Evolutionary conservation across 2,329 filamentous ascomycete species (phyloP).

Genomic region (Domatiomyces globalis): DNA sequence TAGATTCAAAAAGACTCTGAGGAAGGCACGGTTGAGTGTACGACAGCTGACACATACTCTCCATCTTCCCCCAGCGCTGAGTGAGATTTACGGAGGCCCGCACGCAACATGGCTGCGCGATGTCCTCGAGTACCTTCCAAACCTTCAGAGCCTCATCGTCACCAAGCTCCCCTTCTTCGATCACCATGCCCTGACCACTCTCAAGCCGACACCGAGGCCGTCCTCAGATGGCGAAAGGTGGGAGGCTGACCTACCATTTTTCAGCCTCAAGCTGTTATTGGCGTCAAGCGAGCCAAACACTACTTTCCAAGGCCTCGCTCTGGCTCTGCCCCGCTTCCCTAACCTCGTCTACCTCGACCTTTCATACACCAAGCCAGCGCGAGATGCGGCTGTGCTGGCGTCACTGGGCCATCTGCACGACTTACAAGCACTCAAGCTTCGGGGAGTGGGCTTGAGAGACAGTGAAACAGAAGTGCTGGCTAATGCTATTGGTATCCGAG

Average conservation of each 20-base stretch:
- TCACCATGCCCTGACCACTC: conserved; percentile 40
- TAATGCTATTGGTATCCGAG: conserved; percentile 36
- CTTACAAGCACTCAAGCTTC: conserved; percentile 44
- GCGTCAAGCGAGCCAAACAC: conserved; percentile 44
- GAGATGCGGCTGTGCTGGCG: conserved; percentile 35
- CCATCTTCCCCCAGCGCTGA: conserved; percentile 45
- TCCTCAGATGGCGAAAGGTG: conserved; percentile 4
- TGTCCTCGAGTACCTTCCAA: conserved; percentile 43
- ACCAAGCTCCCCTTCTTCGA: conserved; percentile 48
- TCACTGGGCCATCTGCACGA: conserved; percentile 34
- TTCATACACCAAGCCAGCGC: conserved; percentile 39
- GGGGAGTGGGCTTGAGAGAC: conserved; percentile 40
- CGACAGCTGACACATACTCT: conserved; percentile 47
- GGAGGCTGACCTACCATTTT: conserved; percentile 18
- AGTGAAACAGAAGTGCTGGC: conserved; percentile 39
- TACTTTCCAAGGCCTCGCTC: conserved; percentile 40
- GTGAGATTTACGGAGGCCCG: conserved; percentile 47
- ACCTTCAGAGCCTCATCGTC: conserved; percentile 46
- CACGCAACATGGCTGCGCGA: conserved; percentile 46
- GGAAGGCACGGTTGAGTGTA: conserved; percentile 38
- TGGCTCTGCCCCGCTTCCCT: conserved; percentile 39
- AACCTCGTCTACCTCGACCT: conserved; percentile 44
- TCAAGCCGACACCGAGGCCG: conserved; percentile 23
- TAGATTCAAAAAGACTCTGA: conserved; percentile 43
- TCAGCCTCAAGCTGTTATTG: conserved; percentile 41